Conservation (phyloP, 2,329 filamentous ascomycete species). For the Trichoderma gracile region DNA sequence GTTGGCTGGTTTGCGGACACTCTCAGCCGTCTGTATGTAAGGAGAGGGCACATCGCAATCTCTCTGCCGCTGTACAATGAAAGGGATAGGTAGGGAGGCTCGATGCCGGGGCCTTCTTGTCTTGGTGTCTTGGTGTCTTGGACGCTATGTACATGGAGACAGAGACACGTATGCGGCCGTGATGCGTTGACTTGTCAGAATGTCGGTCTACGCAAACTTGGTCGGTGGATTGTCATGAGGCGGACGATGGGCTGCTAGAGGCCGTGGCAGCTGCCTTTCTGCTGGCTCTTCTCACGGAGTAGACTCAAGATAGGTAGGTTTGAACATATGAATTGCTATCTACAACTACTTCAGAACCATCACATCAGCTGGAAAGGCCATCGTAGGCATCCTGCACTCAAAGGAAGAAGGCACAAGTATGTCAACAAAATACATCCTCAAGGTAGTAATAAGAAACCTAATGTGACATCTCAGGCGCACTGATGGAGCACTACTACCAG, state of each 20-base stretch:
- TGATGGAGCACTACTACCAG: neutral
- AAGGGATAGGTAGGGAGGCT: conserved; percentile 19
- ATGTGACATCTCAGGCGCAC: neutral
- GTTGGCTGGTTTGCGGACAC: neutral
- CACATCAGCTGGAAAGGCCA: no score
- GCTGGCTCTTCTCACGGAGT: no score
- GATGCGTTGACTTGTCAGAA: neutral
- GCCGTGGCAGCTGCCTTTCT: neutral
- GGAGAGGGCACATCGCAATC: conserved; percentile 16
- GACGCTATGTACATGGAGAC: no score
- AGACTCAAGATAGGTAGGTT: no score
- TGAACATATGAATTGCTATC: no score
- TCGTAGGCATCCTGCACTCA: no score
- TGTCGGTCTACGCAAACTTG: neutral
- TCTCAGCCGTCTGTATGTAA: neutral
- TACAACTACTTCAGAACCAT: no score
- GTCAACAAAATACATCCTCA: no score
- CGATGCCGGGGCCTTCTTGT: neutral
- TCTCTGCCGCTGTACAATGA: neutral
- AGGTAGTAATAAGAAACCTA: no score
- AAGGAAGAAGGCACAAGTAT: no score
- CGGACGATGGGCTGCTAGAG: no score
- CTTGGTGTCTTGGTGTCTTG: neutral
- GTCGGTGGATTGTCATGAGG: no score
- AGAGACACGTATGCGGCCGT: neutral